Base-by-base conservation (phyloP, 306 rosid species). In the Cucurbita argyrosperma region DNA sequence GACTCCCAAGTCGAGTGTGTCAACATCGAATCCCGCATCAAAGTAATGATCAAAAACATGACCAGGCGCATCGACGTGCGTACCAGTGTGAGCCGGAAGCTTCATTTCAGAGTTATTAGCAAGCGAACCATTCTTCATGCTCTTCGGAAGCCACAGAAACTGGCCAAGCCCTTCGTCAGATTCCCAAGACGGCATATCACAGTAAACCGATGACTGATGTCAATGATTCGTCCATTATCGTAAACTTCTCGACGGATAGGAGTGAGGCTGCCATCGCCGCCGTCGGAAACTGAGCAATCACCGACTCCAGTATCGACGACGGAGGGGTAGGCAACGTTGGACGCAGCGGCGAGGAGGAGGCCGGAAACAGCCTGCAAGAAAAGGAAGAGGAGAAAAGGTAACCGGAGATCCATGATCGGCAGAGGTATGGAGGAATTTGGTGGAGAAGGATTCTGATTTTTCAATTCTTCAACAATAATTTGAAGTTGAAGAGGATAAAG, bases 11-110 rank as follows among this genome's bases (percentile, higher is more conserved):
- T 88, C 96, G 37, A 90, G 96, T 1, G 90, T 56, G 58, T 88
- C 90, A 5, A 83, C 86, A 8, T 90, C 96, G 70, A 90, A 90
- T 12, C 96, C 90, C 0, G 90, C 87, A 64, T 88, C 90, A 9
- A 59, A 83, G 79, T 88, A 90, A 74, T 85, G 78, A 53, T 90
- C 90, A 77, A 76, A 84, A 16, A 88, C 80, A 78, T 90, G 95
- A 3, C 95, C 76, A 0, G 89, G 92, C 7, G 92, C 86, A 59
- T 90, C 95, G 19, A 88, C 96, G 37, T 90, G 96, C 0, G 96
- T 90, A 4, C 95, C 92, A 5, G 90, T 83, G 82, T 90, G 96
- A 79, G 49, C 75, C 3, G 83, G 81, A 0, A 87, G 82, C 85
- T 79, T 83, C 38, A 90, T 19, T 14, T 52, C 83, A 0, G 96